Evolutionary conservation across 306 rosid species (phyloP), one percentile per base, ranked within the genome.

Genomic region (Heteromeles arbutifolia): DNA sequence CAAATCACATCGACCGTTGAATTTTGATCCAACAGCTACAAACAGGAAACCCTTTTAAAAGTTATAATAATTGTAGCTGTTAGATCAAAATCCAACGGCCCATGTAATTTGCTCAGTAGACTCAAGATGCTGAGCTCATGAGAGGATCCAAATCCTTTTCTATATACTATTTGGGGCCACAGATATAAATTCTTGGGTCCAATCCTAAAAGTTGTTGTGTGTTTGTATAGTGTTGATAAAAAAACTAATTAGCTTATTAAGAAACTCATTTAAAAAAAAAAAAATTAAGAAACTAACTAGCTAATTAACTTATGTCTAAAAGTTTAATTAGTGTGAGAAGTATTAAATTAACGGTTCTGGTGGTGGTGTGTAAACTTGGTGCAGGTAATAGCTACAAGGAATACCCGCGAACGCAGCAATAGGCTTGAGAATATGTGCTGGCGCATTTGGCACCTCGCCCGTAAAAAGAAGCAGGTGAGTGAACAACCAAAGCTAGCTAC

Each of bases 351-450:
- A 19, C 1, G 52, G 57, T 22, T 26, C 17, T 75, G 48, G 8
- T 37, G 41, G 41, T 9, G 41, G 2, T 37, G 41, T 37, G 41
- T 37, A 37, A 37, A 37, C 41, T 37, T 31, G 15, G 18, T 48
- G 74, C 90, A 81, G 94, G 90, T 87, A 28, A 86, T 79, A 81
- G 90, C 97, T 11, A 89, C 86, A 31, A 86, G 97, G 77, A 91
- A 83, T 77, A 76, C 68, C 58, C 88, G 90, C 39, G 94, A 86
- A 11, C 84, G 90, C 53, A 85, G 85, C 81, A 85, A 84, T 41
- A 85, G 95, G 82, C 82, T 91, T 73, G 97, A 86, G 90, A 91
- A 91, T 80, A 86, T 85, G 90, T 91, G 97, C 85, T 91, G 97
- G 95, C 91, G 93, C 61, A 88, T 91, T 81, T 91, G 97, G 97